Conservation (phyloP, 129 eudicot species). For the Flaveria sonorensis region DNA sequence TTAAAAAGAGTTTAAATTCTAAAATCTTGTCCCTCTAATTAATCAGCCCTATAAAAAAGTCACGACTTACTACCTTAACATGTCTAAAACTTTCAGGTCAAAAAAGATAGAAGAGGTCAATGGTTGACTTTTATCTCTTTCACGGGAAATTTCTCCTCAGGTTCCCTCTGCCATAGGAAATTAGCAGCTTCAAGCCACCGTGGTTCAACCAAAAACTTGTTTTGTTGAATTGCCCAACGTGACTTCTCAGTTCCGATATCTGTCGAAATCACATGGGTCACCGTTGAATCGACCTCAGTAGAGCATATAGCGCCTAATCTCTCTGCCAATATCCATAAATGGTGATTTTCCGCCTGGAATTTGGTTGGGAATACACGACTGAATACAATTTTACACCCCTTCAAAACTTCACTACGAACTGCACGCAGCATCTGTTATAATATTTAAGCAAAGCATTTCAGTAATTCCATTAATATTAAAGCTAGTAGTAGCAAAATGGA, state of each 20-base stretch:
- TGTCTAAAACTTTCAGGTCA: slow-evolving; percentile 21
- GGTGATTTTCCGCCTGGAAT: slow-evolving; percentile 30
- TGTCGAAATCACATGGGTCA: slow-evolving; percentile 46
- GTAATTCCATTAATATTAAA: neutral
- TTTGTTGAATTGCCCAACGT: slow-evolving; percentile 70
- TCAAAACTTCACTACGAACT: slow-evolving; percentile 57
- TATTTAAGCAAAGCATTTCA: neutral
- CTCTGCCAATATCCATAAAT: slow-evolving; percentile 59
- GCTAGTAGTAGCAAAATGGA: neutral
- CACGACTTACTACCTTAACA: slow-evolving; percentile 12
- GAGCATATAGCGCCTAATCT: slow-evolving; percentile 54
- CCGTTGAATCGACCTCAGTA: slow-evolving; percentile 43
- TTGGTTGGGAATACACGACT: slow-evolving; percentile 34
- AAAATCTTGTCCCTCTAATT: slow-evolving; percentile 3
- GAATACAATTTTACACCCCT: slow-evolving; percentile 62
- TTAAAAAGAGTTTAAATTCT: neutral
- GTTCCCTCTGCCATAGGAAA: slow-evolving; percentile 66
- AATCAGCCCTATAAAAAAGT: slow-evolving; percentile 23
- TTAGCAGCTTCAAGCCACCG: slow-evolving; percentile 84
- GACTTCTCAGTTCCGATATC: slow-evolving; percentile 49
- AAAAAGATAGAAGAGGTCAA: slow-evolving; percentile 14
- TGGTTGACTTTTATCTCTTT: slow-evolving; percentile 31
- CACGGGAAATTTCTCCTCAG: slow-evolving; percentile 75
- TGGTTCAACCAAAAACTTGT: slow-evolving; percentile 72
- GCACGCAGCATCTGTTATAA: slow-evolving; percentile 56